These are phyloP conservation scores for Geranium rotundifolium DNA, from an alignment of 345 rosid species.

Conservation along the genomic window DNA sequence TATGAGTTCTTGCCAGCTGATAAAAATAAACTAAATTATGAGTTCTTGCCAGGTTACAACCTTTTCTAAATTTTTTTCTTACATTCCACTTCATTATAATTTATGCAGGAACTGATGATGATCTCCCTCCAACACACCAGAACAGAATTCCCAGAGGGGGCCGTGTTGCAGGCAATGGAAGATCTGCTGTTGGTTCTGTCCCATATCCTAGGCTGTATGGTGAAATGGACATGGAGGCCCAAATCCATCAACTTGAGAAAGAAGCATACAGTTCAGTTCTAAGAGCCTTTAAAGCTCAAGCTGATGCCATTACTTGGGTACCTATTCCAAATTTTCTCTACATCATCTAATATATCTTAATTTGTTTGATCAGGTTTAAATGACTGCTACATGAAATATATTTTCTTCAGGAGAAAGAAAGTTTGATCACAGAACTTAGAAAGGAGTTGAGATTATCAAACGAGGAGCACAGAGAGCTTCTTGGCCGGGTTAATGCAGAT, in stretches of 20 bases:
- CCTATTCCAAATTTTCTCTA: slow-evolving; percentile 6
- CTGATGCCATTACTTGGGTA: slow-evolving; percentile 96
- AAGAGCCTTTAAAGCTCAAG: slow-evolving; percentile 90
- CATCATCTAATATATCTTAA: slow-evolving; percentile 13
- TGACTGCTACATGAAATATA: slow-evolving; percentile 21
- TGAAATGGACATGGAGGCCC: slow-evolving; percentile 77
- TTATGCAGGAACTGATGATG: slow-evolving; percentile 89
- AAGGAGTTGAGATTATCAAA: slow-evolving; percentile 70
- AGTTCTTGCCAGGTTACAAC: too few relatives aligned
- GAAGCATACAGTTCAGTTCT: slow-evolving; percentile 75
- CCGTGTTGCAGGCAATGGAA: slow-evolving; percentile 62
- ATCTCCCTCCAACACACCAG: slow-evolving; percentile 90
- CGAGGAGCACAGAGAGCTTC: slow-evolving; percentile 88
- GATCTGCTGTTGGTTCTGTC: slow-evolving; percentile 35
- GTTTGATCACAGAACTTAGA: slow-evolving; percentile 75
- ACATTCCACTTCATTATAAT: neutral
- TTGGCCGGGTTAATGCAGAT: slow-evolving; percentile 60
- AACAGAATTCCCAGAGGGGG: slow-evolving; percentile 78
- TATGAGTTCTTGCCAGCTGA: too few relatives aligned
- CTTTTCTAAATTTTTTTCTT: neutral
- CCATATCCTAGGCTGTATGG: slow-evolving; percentile 59
- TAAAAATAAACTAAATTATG: too few relatives aligned
- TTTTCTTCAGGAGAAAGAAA: slow-evolving; percentile 73
- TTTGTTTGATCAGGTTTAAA: slow-evolving; percentile 22
- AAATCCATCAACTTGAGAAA: slow-evolving; percentile 77